A percentile compares a stretch with the other conserved stretches of the same genome.
These are phyloP conservation scores for Aureobasidium sp. DNA, from an alignment of 2,329 filamentous ascomycete species.

Conservation along the genomic window DNA sequence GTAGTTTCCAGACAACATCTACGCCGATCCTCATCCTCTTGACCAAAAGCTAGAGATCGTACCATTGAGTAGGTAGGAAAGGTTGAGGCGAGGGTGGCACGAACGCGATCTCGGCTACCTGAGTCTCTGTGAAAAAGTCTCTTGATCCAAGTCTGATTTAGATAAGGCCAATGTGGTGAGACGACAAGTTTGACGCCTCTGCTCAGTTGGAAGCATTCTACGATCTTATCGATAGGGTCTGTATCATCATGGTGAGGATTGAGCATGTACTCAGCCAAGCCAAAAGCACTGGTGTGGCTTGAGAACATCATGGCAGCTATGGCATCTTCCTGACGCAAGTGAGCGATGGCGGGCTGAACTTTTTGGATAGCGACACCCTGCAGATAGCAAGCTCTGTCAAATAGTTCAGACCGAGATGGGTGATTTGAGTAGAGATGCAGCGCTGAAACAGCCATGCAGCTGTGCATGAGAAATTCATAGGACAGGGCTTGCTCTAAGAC, in stretches of 20 bases:
- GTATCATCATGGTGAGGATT: conserved; percentile 8
- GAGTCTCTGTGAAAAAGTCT: not conserved
- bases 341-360: conserved; percentile 13
- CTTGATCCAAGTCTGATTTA: not conserved
- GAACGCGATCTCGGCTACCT: not conserved
- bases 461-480: conserved; percentile 17
- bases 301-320: conserved; percentile 17
- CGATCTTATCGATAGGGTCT: conserved; percentile 12
- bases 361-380: conserved; percentile 16
- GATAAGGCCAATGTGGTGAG: not conserved
- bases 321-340: conserved; percentile 13
- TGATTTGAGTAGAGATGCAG: conserved; percentile 17
- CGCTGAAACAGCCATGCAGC: conserved; percentile 21
- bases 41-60: not conserved
- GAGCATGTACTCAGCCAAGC: conserved; percentile 11
- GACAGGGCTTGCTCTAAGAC: not conserved
- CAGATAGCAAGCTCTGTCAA: conserved; percentile 15
- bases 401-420: conserved; percentile 6
- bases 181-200: conserved; percentile 9
- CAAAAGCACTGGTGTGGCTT: conserved; percentile 16
- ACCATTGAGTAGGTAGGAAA: not conserved
- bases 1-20: not conserved
- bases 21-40: conserved; percentile 1
- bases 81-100: not conserved
- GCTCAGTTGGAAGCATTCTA: conserved; percentile 12